Conservation (phyloP, 2,329 filamentous ascomycete species). For the Lojkania enalia region DNA sequence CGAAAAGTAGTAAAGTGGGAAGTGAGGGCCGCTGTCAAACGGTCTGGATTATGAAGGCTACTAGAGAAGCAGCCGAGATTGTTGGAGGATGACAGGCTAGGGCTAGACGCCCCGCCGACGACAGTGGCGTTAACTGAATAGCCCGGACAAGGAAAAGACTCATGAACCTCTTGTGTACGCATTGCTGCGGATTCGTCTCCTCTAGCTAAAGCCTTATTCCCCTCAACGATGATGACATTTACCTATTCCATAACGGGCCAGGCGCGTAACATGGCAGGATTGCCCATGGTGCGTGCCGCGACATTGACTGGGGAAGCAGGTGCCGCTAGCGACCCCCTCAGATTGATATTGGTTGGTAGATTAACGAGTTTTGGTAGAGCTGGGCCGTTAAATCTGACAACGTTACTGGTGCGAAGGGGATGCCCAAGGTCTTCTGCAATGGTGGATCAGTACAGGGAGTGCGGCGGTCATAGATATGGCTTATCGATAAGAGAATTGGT, state of each 20-base stretch:
- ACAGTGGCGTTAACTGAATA: slow-evolving; percentile 6
- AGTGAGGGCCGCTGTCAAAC: too few relatives aligned
- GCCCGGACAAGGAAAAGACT: slow-evolving; percentile 3
- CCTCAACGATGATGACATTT: slow-evolving; percentile 8
- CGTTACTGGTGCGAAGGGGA: background rate
- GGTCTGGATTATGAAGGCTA: too few relatives aligned
- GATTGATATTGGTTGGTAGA: background rate
- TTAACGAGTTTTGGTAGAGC: background rate
- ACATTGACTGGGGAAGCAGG: too few relatives aligned
- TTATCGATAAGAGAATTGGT: slow-evolving; percentile 8
- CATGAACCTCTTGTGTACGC: background rate
- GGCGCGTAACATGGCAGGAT: background rate
- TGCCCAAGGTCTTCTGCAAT: background rate
- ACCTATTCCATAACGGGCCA: background rate
- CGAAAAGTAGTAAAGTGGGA: background rate
- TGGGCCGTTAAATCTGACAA: background rate
- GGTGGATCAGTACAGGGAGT: slow-evolving; percentile 8
- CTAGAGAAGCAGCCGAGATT: too few relatives aligned
- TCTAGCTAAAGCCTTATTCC: background rate
- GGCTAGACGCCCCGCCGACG: slow-evolving; percentile 5
- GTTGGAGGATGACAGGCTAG: too few relatives aligned
- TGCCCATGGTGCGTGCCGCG: too few relatives aligned
- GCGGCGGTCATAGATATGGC: background rate
- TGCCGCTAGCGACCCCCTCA: too few relatives aligned
- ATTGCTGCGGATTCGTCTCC: too few relatives aligned